Conservation (phyloP, 1,284 basidiomycete genomes). For the Ceratobasidium sp. region DNA sequence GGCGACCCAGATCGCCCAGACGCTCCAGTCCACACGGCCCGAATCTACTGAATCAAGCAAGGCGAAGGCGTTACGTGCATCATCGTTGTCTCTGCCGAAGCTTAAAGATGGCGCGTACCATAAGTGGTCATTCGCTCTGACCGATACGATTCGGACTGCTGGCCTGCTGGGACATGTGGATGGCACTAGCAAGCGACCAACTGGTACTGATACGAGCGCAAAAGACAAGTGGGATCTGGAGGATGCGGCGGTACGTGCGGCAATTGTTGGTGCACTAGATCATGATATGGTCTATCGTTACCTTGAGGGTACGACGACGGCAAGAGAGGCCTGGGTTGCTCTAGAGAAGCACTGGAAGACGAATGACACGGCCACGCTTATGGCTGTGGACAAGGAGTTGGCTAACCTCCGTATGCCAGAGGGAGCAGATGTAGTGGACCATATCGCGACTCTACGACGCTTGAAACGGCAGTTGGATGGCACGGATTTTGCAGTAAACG, state of each 20-base stretch:
- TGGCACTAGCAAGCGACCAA: not conserved
- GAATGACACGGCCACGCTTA: not conserved
- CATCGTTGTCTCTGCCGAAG: not conserved
- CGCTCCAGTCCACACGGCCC: too few species aligned
- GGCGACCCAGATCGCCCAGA: too few species aligned
- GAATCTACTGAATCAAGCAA: not conserved
- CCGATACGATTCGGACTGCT: not conserved
- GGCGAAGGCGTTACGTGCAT: not conserved
- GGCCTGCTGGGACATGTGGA: constrained; percentile 14
- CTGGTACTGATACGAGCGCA: constrained; percentile 5
- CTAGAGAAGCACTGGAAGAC: not conserved
- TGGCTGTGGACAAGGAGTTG: not conserved
- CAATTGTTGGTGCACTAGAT: constrained; percentile 3
- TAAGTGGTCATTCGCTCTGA: not conserved
- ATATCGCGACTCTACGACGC: not conserved
- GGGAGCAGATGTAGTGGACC: constrained; percentile 13
- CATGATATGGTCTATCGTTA: not conserved
- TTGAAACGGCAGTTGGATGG: not conserved
- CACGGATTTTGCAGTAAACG: not conserved
- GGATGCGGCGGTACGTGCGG: not conserved
- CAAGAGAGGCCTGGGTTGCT: constrained; percentile 17
- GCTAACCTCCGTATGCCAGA: not conserved
- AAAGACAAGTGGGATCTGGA: not conserved
- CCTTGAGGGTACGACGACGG: not conserved
- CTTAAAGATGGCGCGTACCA: constrained; percentile 5